These are phyloP conservation scores for Suillus fuscotomentosus DNA, from an alignment of 768 basidiomycete genomes.

Conservation along the genomic window DNA sequence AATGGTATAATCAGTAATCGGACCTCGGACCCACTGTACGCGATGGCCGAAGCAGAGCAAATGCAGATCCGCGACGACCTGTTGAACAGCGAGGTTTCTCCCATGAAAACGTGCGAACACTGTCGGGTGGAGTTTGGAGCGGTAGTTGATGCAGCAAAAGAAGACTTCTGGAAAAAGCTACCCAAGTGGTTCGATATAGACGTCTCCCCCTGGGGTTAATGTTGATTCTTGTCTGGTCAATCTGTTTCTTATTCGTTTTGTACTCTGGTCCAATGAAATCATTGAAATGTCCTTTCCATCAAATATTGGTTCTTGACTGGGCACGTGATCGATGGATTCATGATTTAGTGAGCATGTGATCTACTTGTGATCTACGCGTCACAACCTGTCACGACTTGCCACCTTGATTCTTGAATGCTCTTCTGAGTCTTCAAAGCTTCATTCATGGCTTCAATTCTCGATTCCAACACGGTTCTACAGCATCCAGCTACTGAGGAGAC, in stretches of 20 bases:
- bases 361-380: constrained; percentile 1
- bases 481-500: neutral
- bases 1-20: constrained; percentile 66
- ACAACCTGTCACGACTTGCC: neutral
- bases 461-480: neutral
- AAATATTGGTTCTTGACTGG: neutral
- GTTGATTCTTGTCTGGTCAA: neutral
- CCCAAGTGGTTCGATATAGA: constrained; percentile 68
- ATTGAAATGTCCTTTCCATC: neutral
- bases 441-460: neutral
- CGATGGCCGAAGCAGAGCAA: constrained; percentile 62
- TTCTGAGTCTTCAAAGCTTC: neutral
- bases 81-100: constrained; percentile 39
- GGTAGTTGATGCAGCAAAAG: constrained; percentile 57
- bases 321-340: neutral
- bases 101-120: constrained; percentile 61
- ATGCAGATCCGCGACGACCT: constrained; percentile 60
- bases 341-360: neutral
- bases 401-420: neutral
- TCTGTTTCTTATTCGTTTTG: neutral
- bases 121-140: constrained; percentile 62
- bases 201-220: constrained; percentile 36
- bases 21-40: constrained; percentile 68
- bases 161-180: constrained; percentile 63
- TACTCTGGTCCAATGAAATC: neutral